phyloP scores from a whole-genome alignment of 257 asterid species.

The Perilla frutescens region DNA sequence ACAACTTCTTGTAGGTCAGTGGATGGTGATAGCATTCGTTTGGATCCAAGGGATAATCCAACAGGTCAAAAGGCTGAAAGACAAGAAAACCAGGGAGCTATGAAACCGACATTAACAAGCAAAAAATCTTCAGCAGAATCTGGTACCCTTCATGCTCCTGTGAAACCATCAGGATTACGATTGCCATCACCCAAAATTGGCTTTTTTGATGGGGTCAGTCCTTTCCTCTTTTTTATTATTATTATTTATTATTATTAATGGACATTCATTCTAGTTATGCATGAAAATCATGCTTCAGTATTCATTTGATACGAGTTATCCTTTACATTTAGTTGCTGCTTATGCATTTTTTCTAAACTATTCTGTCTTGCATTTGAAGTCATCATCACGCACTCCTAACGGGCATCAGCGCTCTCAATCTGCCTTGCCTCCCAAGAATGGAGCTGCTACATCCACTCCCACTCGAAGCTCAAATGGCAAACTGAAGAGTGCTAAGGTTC shows the following conservation, averaged over 20 bases:
- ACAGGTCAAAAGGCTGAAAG: conserved; percentile 47
- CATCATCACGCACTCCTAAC: conserved; percentile 64
- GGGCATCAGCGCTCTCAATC: conserved; percentile 52
- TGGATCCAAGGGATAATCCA: conserved; percentile 41
- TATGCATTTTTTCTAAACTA: conserved; percentile 26
- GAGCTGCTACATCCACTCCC: conserved; percentile 51
- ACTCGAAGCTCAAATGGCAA: conserved; percentile 58
- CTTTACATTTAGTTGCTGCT: conserved; percentile 15
- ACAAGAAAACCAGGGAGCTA: conserved; percentile 41
- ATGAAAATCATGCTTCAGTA: conserved; percentile 8
- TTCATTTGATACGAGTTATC: conserved; percentile 21
- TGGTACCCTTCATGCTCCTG: conserved; percentile 53
- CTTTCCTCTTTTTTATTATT: conserved; percentile 11
- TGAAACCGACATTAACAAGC: conserved; percentile 22
- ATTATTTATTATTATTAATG: conserved; percentile 25
- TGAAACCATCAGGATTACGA: conserved; percentile 83
- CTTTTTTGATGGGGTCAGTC: conserved; percentile 93
- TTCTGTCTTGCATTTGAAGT: conserved; percentile 58
- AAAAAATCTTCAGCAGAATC: conserved; percentile 48
- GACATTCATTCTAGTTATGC: conserved; percentile 21
- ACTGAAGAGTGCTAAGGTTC: conserved; percentile 54
- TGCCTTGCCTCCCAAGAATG: conserved; percentile 52
- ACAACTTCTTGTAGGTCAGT: conserved; percentile 61
- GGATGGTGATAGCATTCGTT: conserved; percentile 44
- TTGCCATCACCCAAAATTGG: conserved; percentile 97